These are phyloP conservation scores for Leccinum uliginosum DNA, from an alignment of 768 basidiomycete genomes.

Conservation along the genomic window DNA sequence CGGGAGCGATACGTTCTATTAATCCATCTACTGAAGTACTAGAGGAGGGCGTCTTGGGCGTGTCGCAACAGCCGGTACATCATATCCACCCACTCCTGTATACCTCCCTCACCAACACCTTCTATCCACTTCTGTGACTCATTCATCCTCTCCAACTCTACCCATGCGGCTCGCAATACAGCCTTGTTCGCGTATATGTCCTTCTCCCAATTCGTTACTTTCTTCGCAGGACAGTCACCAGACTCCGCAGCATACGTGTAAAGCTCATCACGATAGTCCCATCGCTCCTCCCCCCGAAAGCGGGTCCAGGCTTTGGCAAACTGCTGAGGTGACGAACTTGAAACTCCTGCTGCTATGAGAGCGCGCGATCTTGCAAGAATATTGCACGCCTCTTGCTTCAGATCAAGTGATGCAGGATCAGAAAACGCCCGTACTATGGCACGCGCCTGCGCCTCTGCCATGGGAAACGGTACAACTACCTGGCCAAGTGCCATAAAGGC, in stretches of 20 bases:
- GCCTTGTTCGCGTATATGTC: constrained; percentile 48
- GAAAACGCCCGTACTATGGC: constrained; percentile 55
- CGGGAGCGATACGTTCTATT: no score
- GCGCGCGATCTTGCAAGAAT: constrained; percentile 46
- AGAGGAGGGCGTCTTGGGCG: background rate
- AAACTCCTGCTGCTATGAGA: constrained; percentile 32
- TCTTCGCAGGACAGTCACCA: constrained; percentile 26
- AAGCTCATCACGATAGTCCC: constrained; percentile 61
- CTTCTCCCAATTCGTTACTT: constrained; percentile 54
- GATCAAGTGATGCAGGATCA: constrained; percentile 47
- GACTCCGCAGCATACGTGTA: constrained; percentile 42
- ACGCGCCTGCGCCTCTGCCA: constrained; percentile 74
- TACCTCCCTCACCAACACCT: constrained; percentile 56
- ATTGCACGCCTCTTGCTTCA: constrained; percentile 42
- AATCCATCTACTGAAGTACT: no score
- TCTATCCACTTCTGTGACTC: constrained; percentile 57
- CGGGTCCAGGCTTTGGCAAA: constrained; percentile 57
- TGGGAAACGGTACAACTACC: constrained; percentile 66
- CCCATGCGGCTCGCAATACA: constrained; percentile 54
- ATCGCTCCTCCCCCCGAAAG: constrained; percentile 52
- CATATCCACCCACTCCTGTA: constrained; percentile 58
- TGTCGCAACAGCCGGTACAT: constrained; percentile 33
- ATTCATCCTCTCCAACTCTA: constrained; percentile 48
- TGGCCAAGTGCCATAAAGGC: constrained; percentile 63
- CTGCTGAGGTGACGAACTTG: constrained; percentile 32